A percentile compares a stretch with the other conserved stretches of the same genome.
phyloP scores from a whole-genome alignment of 2,329 filamentous ascomycete species.

The Diaporthe humulicola region DNA sequence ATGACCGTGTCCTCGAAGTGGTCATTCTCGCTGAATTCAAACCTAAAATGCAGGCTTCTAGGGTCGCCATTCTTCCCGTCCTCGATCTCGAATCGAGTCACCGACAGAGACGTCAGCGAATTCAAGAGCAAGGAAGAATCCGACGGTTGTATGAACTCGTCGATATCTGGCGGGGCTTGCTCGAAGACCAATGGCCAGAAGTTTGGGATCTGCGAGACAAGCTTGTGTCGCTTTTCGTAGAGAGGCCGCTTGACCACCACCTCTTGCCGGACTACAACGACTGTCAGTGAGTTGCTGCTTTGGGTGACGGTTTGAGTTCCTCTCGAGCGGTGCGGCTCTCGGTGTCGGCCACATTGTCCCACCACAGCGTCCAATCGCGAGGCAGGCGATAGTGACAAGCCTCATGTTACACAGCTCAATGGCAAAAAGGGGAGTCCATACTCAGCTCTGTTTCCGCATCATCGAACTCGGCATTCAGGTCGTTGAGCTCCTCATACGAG shows the following conservation, averaged over 20 bases:
- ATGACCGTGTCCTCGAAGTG: constrained; percentile 83
- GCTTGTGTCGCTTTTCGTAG: constrained; percentile 80
- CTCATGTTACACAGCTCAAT: neutral
- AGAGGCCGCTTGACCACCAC: constrained; percentile 76
- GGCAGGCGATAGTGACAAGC: neutral
- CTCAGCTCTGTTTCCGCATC: constrained; percentile 86
- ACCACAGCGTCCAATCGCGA: neutral
- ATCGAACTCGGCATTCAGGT: constrained; percentile 87
- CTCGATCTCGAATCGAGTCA: constrained; percentile 85
- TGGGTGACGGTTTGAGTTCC: neutral
- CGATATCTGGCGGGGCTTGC: constrained; percentile 86
- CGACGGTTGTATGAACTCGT: constrained; percentile 86
- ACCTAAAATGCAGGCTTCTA: constrained; percentile 81
- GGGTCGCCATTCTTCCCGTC: constrained; percentile 77
- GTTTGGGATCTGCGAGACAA: constrained; percentile 80
- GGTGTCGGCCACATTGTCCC: neutral
- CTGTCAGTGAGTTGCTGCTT: constrained; percentile 35
- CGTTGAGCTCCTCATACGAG: constrained; percentile 81
- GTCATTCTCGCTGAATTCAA: constrained; percentile 85
- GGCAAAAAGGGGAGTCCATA: constrained; percentile 61
- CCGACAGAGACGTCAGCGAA: constrained; percentile 75
- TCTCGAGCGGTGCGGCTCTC: neutral
- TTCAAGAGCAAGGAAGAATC: constrained; percentile 82
- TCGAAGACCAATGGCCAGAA: constrained; percentile 98
- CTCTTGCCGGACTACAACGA: constrained; percentile 76